These are phyloP conservation scores for Trichocladium uniseriatum DNA, from an alignment of 495 filamentous ascomycete species.

Conservation along the genomic window DNA sequence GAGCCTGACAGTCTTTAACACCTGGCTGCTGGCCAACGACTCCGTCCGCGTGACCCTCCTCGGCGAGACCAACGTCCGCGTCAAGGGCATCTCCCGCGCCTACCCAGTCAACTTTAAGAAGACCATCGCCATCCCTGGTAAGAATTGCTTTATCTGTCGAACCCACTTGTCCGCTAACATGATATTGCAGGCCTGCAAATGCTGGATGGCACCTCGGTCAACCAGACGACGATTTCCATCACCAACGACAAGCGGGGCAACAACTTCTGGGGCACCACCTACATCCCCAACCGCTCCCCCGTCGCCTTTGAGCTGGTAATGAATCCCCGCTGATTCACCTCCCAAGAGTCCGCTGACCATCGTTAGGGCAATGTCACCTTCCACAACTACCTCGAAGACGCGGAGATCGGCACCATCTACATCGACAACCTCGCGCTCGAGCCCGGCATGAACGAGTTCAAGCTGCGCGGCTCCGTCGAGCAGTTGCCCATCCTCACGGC, in stretches of 20 bases:
- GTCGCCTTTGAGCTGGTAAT: slow-evolving; percentile 54
- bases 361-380: slow-evolving; percentile 56
- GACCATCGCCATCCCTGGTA: slow-evolving; percentile 31
- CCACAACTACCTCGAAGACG: slow-evolving; percentile 44
- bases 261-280: slow-evolving; percentile 55
- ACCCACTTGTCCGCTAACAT: not conserved
- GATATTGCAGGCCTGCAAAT: slow-evolving; percentile 29
- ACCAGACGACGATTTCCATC: slow-evolving; percentile 40
- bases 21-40: slow-evolving; percentile 40
- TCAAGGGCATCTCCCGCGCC: slow-evolving; percentile 28
- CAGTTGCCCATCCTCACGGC: slow-evolving; percentile 39
- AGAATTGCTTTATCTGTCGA: not conserved
- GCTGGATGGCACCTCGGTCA: slow-evolving; percentile 51
- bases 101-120: slow-evolving; percentile 37
- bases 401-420: slow-evolving; percentile 44
- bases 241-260: slow-evolving; percentile 33
- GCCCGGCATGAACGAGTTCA: slow-evolving; percentile 51
- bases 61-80: slow-evolving; percentile 32
- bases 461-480: slow-evolving; percentile 47
- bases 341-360: slow-evolving; percentile 10
- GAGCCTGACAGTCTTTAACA: slow-evolving; percentile 48
- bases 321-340: not conserved
- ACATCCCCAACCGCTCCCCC: slow-evolving; percentile 62
- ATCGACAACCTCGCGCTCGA: slow-evolving; percentile 49
- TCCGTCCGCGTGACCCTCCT: slow-evolving; percentile 30